Conservation (phyloP, 495 filamentous ascomycete species). For the Corynascus novoguineensis region DNA sequence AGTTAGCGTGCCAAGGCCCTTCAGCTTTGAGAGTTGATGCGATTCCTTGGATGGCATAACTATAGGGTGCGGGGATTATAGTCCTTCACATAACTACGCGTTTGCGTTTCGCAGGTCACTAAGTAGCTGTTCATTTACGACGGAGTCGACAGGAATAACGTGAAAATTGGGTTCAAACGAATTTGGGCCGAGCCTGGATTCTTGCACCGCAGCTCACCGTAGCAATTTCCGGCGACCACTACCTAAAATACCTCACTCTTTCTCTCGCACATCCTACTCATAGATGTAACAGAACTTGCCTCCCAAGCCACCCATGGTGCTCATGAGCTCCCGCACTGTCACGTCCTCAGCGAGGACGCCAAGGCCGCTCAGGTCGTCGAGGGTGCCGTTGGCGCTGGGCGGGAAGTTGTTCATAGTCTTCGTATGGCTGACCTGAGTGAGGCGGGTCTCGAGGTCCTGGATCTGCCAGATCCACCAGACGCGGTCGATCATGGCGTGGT, state of each 20-base stretch:
- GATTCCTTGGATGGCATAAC: too few relatives aligned
- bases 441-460: slow-evolving; percentile 43
- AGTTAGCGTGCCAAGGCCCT: too few relatives aligned
- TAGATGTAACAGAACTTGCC: slow-evolving; percentile 29
- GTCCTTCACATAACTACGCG: too few relatives aligned
- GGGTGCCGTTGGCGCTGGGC: slow-evolving; percentile 25
- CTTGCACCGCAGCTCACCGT: too few relatives aligned
- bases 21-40: too few relatives aligned
- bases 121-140: too few relatives aligned
- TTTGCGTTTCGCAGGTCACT: too few relatives aligned
- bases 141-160: too few relatives aligned
- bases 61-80: too few relatives aligned
- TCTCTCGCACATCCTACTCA: slow-evolving; percentile 8
- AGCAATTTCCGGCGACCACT: too few relatives aligned
- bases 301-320: slow-evolving; percentile 31
- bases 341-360: slow-evolving; percentile 22
- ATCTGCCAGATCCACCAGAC: slow-evolving; percentile 69
- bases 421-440: slow-evolving; percentile 23
- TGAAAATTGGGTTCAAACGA: too few relatives aligned
- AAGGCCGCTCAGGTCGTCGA: slow-evolving; percentile 23
- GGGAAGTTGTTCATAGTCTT: slow-evolving; percentile 23
- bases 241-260: background rate
- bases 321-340: slow-evolving; percentile 31
- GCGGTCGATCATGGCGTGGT: slow-evolving; percentile 63
- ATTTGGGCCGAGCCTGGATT: too few relatives aligned